A percentile compares a stretch with the other conserved stretches of the same genome.
Conservation (phyloP, 225 moss, liverwort and hornwort species). For the Sphagnum contortum region DNA sequence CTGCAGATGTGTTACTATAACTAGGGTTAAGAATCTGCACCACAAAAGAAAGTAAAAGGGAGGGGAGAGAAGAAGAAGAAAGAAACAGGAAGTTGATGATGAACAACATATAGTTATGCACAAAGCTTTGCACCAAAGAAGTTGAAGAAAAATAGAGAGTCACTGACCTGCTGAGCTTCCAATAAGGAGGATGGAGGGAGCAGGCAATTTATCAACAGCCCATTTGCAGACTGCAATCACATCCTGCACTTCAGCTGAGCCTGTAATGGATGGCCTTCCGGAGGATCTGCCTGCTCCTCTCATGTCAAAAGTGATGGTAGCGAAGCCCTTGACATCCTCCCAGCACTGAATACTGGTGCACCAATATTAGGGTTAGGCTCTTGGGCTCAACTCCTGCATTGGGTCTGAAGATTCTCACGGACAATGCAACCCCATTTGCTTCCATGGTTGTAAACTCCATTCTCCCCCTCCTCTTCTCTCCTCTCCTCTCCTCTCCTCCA, state of each 20-base stretch:
- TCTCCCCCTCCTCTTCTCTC: too few relatives aligned
- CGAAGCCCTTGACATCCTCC: conserved; percentile 79
- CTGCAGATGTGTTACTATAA: too few relatives aligned
- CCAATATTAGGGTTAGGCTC: conserved; percentile 53
- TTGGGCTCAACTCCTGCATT: conserved; percentile 15
- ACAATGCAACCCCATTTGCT: conserved; percentile 51
- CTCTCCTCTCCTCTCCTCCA: too few relatives aligned
- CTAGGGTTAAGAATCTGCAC: too few relatives aligned
- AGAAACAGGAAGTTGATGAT: background rate
- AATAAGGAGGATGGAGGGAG: conserved; percentile 59
- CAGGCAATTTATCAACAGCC: conserved; percentile 39
- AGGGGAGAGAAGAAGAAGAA: background rate
- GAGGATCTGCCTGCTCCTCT: conserved; percentile 77
- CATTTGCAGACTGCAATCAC: conserved; percentile 72
- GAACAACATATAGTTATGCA: background rate
- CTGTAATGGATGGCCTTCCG: conserved; percentile 66
- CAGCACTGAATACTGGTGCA: conserved; percentile 83
- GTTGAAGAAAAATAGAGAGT: too few relatives aligned
- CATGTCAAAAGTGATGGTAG: conserved; percentile 77
- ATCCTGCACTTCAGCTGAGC: conserved; percentile 65
- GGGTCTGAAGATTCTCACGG: conserved; percentile 66
- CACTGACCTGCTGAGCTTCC: conserved; percentile 81
- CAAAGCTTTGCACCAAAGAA: too few relatives aligned
- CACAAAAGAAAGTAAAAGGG: background rate
- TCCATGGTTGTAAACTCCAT: conserved; percentile 61